Percentiles rank a stretch among this genome's conserved stretches.
These are phyloP conservation scores for Pythium oligandrum DNA, from an alignment of 352 stramenopile genomes.

Conservation along the genomic window DNA sequence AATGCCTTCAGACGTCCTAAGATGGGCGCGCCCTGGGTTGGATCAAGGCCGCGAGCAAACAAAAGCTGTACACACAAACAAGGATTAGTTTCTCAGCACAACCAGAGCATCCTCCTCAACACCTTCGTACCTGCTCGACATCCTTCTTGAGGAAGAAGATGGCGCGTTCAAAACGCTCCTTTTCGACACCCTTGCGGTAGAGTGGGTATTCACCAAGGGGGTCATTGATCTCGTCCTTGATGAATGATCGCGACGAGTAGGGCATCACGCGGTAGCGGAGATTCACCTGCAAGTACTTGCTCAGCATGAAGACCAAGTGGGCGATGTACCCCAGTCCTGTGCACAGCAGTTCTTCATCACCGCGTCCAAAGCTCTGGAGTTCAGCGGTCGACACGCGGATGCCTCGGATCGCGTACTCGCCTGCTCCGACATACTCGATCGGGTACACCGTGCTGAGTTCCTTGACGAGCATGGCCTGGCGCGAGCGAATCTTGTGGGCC, in stretches of 20 bases:
- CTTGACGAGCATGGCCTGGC: constrained; percentile 75
- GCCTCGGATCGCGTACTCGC: constrained; percentile 77
- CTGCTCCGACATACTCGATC: constrained; percentile 76
- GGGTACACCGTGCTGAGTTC: constrained; percentile 74
- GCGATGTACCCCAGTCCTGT: constrained; percentile 82
- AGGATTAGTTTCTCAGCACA: constrained; percentile 3
- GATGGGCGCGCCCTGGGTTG: constrained; percentile 56
- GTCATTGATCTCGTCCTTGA: constrained; percentile 87
- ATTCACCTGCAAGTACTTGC: constrained; percentile 86
- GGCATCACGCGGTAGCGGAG: constrained; percentile 76
- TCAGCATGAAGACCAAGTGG: constrained; percentile 86
- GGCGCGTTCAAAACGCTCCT: constrained; percentile 71
- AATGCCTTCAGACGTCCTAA: constrained; percentile 61
- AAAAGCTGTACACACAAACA: constrained; percentile 35
- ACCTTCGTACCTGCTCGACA: constrained; percentile 65
- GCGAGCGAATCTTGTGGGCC: constrained; percentile 78
- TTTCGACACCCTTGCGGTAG: constrained; percentile 75
- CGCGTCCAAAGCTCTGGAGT: constrained; percentile 40
- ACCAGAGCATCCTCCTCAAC: not conserved
- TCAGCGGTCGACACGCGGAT: constrained; percentile 77
- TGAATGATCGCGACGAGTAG: constrained; percentile 74
- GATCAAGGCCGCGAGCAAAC: constrained; percentile 71
- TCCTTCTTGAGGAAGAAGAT: constrained; percentile 77
- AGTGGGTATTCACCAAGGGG: constrained; percentile 73
- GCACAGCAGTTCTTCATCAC: constrained; percentile 80